Percentiles rank a stretch among this genome's conserved stretches.
Evolutionary conservation across 345 rosid species (phyloP).

Genomic region (Eucalyptus guilfoylei): DNA sequence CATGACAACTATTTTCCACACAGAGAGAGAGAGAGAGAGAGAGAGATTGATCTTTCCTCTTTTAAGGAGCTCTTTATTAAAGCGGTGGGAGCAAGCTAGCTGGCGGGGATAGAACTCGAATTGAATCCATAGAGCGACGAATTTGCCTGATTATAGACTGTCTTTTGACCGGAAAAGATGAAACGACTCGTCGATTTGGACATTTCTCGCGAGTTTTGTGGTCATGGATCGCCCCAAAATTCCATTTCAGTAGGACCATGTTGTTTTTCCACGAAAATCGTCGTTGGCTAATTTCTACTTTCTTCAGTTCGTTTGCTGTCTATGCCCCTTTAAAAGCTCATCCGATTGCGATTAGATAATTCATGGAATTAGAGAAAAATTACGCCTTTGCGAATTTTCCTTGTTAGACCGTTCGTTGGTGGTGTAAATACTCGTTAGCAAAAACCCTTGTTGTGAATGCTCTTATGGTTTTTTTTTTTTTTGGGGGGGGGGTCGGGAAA

Average conservation of each 20-base stretch:
- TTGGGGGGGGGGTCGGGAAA: background rate
- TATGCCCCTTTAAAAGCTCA: background rate
- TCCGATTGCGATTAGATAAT: background rate
- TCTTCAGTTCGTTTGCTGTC: background rate
- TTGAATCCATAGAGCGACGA: background rate
- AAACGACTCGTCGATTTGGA: background rate
- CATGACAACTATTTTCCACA: background rate
- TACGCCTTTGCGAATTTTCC: background rate
- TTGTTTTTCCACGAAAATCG: background rate
- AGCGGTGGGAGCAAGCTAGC: background rate
- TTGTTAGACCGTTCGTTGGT: accelerated
- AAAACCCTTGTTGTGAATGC: background rate
- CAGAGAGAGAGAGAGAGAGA: background rate
- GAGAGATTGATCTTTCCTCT: background rate
- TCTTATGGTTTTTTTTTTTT: too few species aligned
- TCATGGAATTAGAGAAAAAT: background rate
- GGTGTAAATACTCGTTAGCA: background rate
- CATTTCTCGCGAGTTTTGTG: background rate
- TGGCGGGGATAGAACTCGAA: background rate
- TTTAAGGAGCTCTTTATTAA: background rate
- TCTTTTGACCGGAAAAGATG: background rate
- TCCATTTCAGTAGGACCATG: background rate
- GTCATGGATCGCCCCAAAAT: background rate
- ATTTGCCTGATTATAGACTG: background rate
- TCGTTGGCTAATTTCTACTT: background rate